Evolutionary conservation across 2,329 filamentous ascomycete genomes (phyloP), one percentile per base, ranked within the genome.

Genomic region (Coniella lustricola): DNA sequence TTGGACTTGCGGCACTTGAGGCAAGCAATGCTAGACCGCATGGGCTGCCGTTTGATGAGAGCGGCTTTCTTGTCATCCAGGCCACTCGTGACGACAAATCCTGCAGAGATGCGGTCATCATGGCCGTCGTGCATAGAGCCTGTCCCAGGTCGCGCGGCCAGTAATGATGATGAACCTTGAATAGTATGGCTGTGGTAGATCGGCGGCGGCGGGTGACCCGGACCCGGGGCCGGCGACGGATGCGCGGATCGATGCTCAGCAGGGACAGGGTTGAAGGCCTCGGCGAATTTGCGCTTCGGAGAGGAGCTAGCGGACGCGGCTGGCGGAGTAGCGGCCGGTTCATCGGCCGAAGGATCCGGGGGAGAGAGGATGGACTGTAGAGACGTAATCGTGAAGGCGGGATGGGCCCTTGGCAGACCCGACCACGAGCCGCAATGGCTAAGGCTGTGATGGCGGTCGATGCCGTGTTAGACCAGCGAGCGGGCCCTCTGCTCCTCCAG

Each of bases 21-120:
- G 66, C 87, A 93, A 41, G 87, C 87, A 61, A 91, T 88, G 60
- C 84, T 87, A 40, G 86, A 89, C 57, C 87, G 78, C 78, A 89
- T 85, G 31, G 73, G 73, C 12, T 69, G 64, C 49, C 71, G 68
- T 58, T 64, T 65, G n/a, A 73, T 72, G 60, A 29, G 5, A 10
- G 67, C 67, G 39, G 62, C 56, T 53, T 69, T 72, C 58, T 68
- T 69, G 56, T 70, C 66, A 55, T 69, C 65, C 49, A 57, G 56
- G 49, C 56, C 57, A 51, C 56, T 64, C 59, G 60, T 60, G 60
- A 67, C 59, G 53, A 60, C 57, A 33, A 49, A 44, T 40, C 31
- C 49, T 41, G 46, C 42, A 34, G 33, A 49, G 22, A 32, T 29
- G 44, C 53, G 64, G 55, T 67, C 57, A 52, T 63, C 58, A 32